phyloP scores from a whole-genome alignment of 1,284 basidiomycete species.

The Earliella scabrosa region DNA sequence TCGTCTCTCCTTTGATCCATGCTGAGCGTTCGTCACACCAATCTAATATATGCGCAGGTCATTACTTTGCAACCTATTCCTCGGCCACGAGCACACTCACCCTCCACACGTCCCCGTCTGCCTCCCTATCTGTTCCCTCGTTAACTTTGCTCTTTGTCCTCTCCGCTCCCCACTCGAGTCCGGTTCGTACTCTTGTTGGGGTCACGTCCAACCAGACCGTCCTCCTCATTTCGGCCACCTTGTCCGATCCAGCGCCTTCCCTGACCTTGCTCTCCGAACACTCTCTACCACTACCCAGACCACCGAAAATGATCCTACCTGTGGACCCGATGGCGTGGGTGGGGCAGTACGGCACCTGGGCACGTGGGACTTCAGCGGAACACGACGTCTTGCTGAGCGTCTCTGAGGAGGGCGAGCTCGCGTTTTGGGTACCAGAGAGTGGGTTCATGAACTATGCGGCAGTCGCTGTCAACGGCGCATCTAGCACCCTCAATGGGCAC shows the following conservation, averaged over 20 bases:
- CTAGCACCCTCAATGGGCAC: background rate
- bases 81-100: conserved; percentile 46
- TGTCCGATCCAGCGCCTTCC: conserved; percentile 26
- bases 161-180: conserved; percentile 25
- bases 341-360: conserved; percentile 39
- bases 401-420: conserved; percentile 71
- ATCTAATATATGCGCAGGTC: conserved; percentile 23
- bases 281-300: conserved; percentile 51
- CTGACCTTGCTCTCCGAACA: conserved; percentile 49
- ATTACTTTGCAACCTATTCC: conserved; percentile 53
- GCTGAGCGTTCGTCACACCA: too few relatives aligned
- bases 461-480: conserved; percentile 10
- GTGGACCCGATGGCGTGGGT: conserved; percentile 94
- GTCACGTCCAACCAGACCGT: conserved; percentile 27
- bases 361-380: conserved; percentile 41
- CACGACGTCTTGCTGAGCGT: conserved; percentile 83
- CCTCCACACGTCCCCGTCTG: conserved; percentile 51
- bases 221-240: conserved; percentile 24
- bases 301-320: conserved; percentile 66
- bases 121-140: conserved; percentile 51
- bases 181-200: conserved; percentile 36
- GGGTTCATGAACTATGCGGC: conserved; percentile 9
- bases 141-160: conserved; percentile 67
- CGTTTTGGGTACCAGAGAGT: conserved; percentile 82
- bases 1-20: conserved; percentile 15